Percentiles rank a stretch among this genome's conserved stretches.
phyloP scores from a whole-genome alignment of 108 stramenopile genomes.

The Ochromonas danica region DNA sequence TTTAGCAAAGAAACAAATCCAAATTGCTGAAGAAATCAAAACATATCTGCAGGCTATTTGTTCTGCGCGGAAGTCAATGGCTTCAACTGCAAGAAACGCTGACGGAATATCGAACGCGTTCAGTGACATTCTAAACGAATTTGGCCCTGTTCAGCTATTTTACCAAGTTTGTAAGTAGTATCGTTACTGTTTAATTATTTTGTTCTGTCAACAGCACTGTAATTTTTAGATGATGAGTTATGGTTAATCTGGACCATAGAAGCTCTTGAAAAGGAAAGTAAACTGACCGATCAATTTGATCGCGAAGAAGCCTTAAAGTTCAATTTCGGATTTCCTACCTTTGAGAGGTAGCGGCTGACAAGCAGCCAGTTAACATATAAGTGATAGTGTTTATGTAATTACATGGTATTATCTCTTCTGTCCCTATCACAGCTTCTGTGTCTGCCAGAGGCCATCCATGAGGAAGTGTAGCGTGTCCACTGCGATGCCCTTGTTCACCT shows the following conservation, averaged over 20 bases:
- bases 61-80: conserved; percentile 1
- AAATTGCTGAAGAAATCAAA: neutral
- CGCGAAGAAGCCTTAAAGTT: conserved; percentile 1
- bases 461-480: conserved; percentile 83
- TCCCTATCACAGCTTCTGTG: too few relatives aligned
- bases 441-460: conserved; percentile 71
- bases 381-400: too few relatives aligned
- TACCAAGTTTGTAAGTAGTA: conserved; percentile 6
- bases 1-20: neutral
- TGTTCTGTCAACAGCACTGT: neutral
- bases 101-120: neutral
- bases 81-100: neutral
- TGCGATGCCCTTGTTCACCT: conserved; percentile 84
- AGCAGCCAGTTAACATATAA: too few relatives aligned
- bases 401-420: too few relatives aligned
- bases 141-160: conserved; percentile 1
- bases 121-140: neutral
- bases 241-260: conserved; percentile 6
- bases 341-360: too few relatives aligned
- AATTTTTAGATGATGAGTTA: conserved; percentile 6
- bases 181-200: neutral
- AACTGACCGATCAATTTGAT: neutral
- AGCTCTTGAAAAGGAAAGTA: conserved; percentile 2
- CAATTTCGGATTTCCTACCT: too few relatives aligned
- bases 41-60: conserved; percentile 1